phyloP scores from a whole-genome alignment of 257 asterid genomes.

The Ocimum tenuiflorum region DNA sequence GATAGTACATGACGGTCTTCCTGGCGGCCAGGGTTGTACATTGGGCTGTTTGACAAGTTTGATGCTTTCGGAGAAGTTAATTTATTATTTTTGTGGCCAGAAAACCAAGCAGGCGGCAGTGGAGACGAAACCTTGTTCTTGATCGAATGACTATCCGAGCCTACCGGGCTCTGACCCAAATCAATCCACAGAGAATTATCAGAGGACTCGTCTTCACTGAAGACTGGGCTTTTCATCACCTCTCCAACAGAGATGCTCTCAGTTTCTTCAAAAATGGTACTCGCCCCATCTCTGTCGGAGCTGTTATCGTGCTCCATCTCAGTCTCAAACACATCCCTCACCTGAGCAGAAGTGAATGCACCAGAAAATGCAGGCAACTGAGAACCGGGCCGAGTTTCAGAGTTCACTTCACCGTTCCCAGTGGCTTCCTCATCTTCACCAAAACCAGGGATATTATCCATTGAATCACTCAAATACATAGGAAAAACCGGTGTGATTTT shows the following conservation, averaged over 20 bases:
- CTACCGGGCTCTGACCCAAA: constrained; percentile 87
- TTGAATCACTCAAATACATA: constrained; percentile 76
- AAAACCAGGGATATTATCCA: constrained; percentile 81
- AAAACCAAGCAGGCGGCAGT: constrained; percentile 83
- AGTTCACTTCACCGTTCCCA: constrained; percentile 46
- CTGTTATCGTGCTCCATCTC: constrained; percentile 88
- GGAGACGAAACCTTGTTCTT: constrained; percentile 63
- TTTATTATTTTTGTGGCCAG: constrained; percentile 52
- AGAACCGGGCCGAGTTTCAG: constrained; percentile 54
- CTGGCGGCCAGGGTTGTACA: constrained; percentile 39
- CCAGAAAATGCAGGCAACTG: constrained; percentile 99
- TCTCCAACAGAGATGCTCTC: constrained; percentile 92
- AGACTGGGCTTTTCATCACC: constrained; percentile 90
- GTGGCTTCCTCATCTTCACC: constrained; percentile 57
- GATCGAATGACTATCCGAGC: constrained; percentile 54
- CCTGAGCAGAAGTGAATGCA: constrained; percentile 93
- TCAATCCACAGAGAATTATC: constrained; percentile 98
- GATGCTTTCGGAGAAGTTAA: constrained; percentile 59
- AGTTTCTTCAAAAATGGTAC: constrained; percentile 90
- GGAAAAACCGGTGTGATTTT: constrained; percentile 90
- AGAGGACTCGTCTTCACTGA: constrained; percentile 94
- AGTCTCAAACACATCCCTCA: constrained; percentile 80
- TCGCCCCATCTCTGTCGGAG: constrained; percentile 88
- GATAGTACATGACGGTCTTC: constrained; percentile 56
- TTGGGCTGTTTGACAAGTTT: constrained; percentile 55